Percentiles rank a stretch among this genome's conserved stretches.
Evolutionary conservation across 2,329 filamentous ascomycete species (phyloP).

Genomic region (Diaporthe vexans): DNA sequence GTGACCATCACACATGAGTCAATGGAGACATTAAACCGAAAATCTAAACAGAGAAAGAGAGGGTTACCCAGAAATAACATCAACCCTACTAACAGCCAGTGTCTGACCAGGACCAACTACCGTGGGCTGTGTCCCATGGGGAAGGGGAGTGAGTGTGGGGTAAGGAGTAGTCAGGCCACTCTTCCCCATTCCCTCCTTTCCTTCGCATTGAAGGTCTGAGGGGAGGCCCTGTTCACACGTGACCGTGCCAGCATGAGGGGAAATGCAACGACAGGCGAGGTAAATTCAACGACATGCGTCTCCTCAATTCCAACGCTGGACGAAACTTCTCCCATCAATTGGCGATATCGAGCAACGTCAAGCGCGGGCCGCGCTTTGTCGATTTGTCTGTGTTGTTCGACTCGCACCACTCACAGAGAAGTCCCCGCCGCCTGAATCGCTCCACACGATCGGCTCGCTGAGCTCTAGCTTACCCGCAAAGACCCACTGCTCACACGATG

Average conservation of each 20-base stretch:
- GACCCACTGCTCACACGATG: constrained; percentile 37
- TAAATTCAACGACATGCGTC: constrained; percentile 41
- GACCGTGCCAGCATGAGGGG: constrained; percentile 35
- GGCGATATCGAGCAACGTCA: not conserved
- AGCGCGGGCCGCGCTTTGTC: constrained; percentile 4
- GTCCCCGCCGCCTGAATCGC: constrained; percentile 32
- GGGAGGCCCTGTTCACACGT: constrained; percentile 34
- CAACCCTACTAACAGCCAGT: not conserved
- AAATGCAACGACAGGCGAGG: constrained; percentile 27
- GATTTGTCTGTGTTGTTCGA: constrained; percentile 3
- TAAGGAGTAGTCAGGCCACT: constrained; percentile 39
- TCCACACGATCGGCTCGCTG: constrained; percentile 25
- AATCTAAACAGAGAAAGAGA: not conserved
- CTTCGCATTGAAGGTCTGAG: not conserved
- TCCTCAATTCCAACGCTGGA: constrained; percentile 4
- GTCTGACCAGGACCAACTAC: not conserved
- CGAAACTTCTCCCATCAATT: not conserved
- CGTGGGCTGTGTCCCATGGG: constrained; percentile 27
- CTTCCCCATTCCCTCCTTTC: not conserved
- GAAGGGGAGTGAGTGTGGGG: constrained; percentile 35
- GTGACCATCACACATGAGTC: not conserved
- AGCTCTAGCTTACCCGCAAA: constrained; percentile 29
- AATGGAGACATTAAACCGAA: not conserved
- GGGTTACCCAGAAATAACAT: not conserved
- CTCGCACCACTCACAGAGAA: constrained; percentile 23